phyloP scores from a whole-genome alignment of 768 basidiomycete genomes.

The Calocybe gangraenosa region DNA sequence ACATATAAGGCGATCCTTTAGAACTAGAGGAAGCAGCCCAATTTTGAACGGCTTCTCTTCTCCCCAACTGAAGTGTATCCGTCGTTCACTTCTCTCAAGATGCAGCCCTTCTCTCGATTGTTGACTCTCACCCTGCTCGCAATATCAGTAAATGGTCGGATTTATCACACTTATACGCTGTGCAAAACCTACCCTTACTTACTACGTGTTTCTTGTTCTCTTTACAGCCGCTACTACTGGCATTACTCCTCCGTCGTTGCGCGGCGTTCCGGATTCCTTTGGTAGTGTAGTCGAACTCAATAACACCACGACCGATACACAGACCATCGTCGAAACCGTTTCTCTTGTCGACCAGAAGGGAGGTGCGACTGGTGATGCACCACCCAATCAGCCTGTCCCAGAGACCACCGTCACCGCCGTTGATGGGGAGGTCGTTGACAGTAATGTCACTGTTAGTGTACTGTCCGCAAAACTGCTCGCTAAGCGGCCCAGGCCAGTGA shows the following conservation, averaged over 20 bases:
- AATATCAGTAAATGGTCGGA: constrained; percentile 4
- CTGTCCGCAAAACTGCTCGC: neutral
- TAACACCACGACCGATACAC: constrained; percentile 8
- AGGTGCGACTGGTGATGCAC: constrained; percentile 23
- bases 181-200: neutral
- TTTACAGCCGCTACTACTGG: constrained; percentile 3
- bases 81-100: neutral
- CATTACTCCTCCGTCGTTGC: constrained; percentile 4
- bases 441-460: constrained; percentile 10
- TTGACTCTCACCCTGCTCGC: constrained; percentile 7
- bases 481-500: neutral
- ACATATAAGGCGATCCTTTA: constrained; percentile 1
- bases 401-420: constrained; percentile 38
- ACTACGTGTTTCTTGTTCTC: too few species aligned
- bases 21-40: neutral
- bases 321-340: constrained; percentile 29
- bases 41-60: neutral
- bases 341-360: constrained; percentile 35
- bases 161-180: neutral
- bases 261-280: constrained; percentile 4
- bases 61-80: neutral
- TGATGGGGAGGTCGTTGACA: constrained; percentile 33
- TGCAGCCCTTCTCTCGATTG: constrained; percentile 7
- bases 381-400: constrained; percentile 31
- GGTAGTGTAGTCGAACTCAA: neutral